Percentiles rank a stretch among this genome's conserved stretches.
phyloP scores from a whole-genome alignment of 345 rosid genomes.

The Pugionium cornutum region DNA sequence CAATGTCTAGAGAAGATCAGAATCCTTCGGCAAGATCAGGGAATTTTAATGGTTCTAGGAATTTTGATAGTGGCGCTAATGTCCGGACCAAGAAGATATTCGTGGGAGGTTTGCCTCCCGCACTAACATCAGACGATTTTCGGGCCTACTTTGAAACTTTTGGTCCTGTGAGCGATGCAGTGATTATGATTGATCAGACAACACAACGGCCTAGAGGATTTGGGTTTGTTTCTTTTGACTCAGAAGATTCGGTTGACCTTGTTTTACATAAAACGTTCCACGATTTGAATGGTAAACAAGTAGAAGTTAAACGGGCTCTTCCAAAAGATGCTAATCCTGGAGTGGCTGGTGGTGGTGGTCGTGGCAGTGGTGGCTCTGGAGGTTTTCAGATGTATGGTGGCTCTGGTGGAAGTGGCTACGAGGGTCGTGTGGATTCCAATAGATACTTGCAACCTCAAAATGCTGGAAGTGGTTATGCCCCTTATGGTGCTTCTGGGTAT shows the following conservation, averaged over 20 bases:
- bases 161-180: constrained; percentile 86
- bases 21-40: constrained; percentile 65
- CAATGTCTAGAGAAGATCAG: constrained; percentile 95
- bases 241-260: constrained; percentile 85
- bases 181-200: constrained; percentile 87
- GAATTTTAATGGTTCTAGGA: constrained; percentile 59
- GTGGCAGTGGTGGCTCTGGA: constrained; percentile 65
- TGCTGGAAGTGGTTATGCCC: constrained; percentile 63
- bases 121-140: constrained; percentile 79
- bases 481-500: constrained; percentile 81
- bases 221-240: constrained; percentile 89
- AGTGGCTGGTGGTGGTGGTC: constrained; percentile 58
- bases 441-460: constrained; percentile 72
- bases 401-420: constrained; percentile 55
- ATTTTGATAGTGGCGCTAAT: constrained; percentile 60
- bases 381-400: constrained; percentile 74
- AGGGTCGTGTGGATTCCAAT: constrained; percentile 73
- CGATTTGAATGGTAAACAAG: constrained; percentile 87
- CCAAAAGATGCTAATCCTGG: constrained; percentile 96
- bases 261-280: constrained; percentile 84
- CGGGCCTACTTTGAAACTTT: constrained; percentile 81
- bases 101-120: constrained; percentile 94
- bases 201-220: constrained; percentile 94
- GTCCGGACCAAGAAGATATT: constrained; percentile 84
- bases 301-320: constrained; percentile 92